These are phyloP conservation scores for Quercus mongolica DNA, from an alignment of 306 rosid genomes.

Conservation along the genomic window DNA sequence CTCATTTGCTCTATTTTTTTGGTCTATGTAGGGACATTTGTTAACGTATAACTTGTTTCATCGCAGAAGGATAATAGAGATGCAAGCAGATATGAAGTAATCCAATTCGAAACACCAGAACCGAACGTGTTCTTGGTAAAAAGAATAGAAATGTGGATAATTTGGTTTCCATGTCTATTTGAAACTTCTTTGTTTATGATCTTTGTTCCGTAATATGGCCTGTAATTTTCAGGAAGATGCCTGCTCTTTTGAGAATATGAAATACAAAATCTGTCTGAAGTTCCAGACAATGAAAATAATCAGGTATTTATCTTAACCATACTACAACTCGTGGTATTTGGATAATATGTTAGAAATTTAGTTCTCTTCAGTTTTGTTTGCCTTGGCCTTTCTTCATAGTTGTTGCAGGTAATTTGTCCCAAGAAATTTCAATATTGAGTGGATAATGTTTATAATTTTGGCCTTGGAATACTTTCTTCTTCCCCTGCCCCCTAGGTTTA, in stretches of 20 bases:
- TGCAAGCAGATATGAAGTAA: constrained; percentile 18
- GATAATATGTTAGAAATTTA: background rate
- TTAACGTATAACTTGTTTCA: constrained; percentile 4
- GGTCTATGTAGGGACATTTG: background rate
- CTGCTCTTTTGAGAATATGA: constrained; percentile 37
- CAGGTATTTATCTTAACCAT: constrained; percentile 28
- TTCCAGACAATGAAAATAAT: constrained; percentile 40
- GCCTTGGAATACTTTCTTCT: background rate
- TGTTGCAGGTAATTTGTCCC: background rate
- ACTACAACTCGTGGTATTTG: background rate
- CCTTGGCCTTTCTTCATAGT: background rate
- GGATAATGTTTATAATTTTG: background rate
- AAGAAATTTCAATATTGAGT: background rate
- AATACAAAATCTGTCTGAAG: constrained; percentile 37
- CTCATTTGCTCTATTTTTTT: constrained; percentile 4
- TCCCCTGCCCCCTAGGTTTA: background rate
- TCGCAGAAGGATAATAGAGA: constrained; percentile 42
- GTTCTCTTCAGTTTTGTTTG: background rate
- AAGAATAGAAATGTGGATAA: constrained; percentile 8
- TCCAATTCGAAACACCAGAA: constrained; percentile 73
- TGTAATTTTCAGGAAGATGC: constrained; percentile 44
- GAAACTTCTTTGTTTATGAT: background rate
- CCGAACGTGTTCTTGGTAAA: constrained; percentile 49
- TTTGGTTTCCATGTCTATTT: constrained; percentile 6
- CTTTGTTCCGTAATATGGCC: background rate